phyloP scores from a whole-genome alignment of 2,329 filamentous ascomycete genomes.

The Rutstroemia sp. region DNA sequence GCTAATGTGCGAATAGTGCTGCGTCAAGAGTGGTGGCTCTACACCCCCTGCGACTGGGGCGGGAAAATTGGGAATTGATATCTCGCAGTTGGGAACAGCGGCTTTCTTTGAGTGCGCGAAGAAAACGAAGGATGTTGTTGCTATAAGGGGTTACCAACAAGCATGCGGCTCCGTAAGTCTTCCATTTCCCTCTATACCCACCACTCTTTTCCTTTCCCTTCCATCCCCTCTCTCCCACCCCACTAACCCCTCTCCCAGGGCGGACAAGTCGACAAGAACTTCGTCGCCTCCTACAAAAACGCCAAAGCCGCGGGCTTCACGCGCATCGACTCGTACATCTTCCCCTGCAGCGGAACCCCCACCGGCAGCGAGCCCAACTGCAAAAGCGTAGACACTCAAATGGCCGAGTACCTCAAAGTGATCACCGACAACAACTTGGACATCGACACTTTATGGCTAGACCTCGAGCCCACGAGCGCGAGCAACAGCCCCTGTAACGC shows the following conservation, averaged over 20 bases:
- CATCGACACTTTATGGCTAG: conserved; percentile 20
- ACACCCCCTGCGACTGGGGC: background rate
- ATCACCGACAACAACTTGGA: conserved; percentile 16
- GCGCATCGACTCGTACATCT: conserved; percentile 22
- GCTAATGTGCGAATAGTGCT: conserved; percentile 11
- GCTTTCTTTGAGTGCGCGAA: conserved; percentile 16
- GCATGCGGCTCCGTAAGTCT: conserved; percentile 12
- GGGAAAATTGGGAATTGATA: conserved; percentile 12
- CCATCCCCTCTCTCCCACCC: background rate
- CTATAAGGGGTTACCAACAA: conserved; percentile 16
- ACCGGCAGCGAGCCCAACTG: conserved; percentile 18
- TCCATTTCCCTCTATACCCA: background rate
- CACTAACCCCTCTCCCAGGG: conserved; percentile 7
- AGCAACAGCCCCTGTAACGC: conserved; percentile 15
- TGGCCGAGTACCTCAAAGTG: conserved; percentile 17
- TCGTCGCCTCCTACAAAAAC: conserved; percentile 16
- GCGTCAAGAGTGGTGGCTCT: conserved; percentile 8
- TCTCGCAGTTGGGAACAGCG: conserved; percentile 9
- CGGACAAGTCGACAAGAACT: conserved; percentile 17
- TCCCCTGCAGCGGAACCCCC: conserved; percentile 21
- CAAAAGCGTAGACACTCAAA: conserved; percentile 17
- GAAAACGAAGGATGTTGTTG: conserved; percentile 12
- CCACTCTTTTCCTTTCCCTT: background rate
- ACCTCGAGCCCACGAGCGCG: conserved; percentile 18
- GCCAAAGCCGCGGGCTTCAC: conserved; percentile 18